Percentiles rank a stretch among this genome's conserved stretches.
Evolutionary conservation across 805 yeast species (phyloP).

Genomic region (Cyberlindnera mycetangii): DNA sequence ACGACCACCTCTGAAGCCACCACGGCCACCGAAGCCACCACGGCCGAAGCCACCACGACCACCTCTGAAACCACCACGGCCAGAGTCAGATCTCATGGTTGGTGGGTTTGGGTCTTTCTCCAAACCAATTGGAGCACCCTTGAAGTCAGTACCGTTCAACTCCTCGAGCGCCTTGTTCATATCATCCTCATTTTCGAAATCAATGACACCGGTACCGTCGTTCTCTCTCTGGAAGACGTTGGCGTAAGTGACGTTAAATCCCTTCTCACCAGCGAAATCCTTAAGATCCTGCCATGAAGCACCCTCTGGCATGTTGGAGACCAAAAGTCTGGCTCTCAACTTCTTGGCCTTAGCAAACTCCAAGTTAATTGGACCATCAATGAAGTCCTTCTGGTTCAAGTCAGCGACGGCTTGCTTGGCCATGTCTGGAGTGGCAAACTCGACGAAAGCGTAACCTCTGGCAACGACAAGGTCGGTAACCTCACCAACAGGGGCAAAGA

Average conservation of each 20-base stretch:
- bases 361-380: slow-evolving; percentile 46
- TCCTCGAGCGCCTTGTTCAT: slow-evolving; percentile 71
- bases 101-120: slow-evolving; percentile 71
- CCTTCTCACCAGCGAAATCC: slow-evolving; percentile 83
- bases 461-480: slow-evolving; percentile 64
- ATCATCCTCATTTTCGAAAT: slow-evolving; percentile 62
- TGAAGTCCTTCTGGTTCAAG: slow-evolving; percentile 68
- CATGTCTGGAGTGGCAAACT: slow-evolving; percentile 68
- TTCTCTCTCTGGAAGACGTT: slow-evolving; percentile 44
- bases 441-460: slow-evolving; percentile 88
- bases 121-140: slow-evolving; percentile 65
- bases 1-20: slow-evolving; percentile 41
- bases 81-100: slow-evolving; percentile 45
- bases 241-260: slow-evolving; percentile 59
- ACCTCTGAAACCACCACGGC: slow-evolving; percentile 39
- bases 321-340: slow-evolving; percentile 71
- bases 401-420: slow-evolving; percentile 75
- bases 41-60: slow-evolving; percentile 35
- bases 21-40: slow-evolving; percentile 40
- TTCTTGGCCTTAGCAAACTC: slow-evolving; percentile 43
- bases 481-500: slow-evolving; percentile 64
- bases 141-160: slow-evolving; percentile 67
- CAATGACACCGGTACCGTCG: slow-evolving; percentile 45
- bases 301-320: slow-evolving; percentile 68
- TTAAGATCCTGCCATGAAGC: slow-evolving; percentile 87